These are phyloP conservation scores for Rhypophila decipiens DNA, from an alignment of 495 filamentous ascomycete species.

Conservation along the genomic window DNA sequence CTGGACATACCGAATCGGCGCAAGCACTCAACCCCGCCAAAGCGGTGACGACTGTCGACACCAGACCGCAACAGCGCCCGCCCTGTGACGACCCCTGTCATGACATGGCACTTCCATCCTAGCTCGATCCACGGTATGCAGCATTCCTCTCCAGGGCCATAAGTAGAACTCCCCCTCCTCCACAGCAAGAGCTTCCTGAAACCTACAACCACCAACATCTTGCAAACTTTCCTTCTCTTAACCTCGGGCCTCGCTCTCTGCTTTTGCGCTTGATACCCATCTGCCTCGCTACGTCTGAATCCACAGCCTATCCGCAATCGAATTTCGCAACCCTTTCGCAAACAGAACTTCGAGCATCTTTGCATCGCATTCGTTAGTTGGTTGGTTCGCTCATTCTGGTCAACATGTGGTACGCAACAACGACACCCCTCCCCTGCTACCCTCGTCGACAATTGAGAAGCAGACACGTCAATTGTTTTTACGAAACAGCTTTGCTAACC, in stretches of 20 bases:
- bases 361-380: slow-evolving; percentile 17
- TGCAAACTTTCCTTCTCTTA: slow-evolving; percentile 7
- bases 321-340: neutral
- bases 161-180: slow-evolving; percentile 10
- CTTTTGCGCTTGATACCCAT: slow-evolving; percentile 2
- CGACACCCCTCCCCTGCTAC: slow-evolving; percentile 8
- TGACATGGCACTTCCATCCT: neutral
- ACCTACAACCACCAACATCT: slow-evolving; percentile 1
- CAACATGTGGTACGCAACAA: slow-evolving; percentile 29
- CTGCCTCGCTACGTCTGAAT: neutral
- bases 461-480: no score
- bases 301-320: neutral
- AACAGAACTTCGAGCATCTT: slow-evolving; percentile 3
- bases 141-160: slow-evolving; percentile 14
- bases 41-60: neutral
- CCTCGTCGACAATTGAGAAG: neutral
- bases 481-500: neutral
- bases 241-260: neutral
- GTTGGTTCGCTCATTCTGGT: slow-evolving; percentile 19
- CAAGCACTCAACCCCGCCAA: neutral
- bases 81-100: slow-evolving; percentile 3
- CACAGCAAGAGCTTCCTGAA: slow-evolving; percentile 1
- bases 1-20: no score
- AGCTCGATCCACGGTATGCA: slow-evolving; percentile 7
- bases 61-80: neutral